Percentiles rank a stretch among this genome's conserved stretches.
Evolutionary conservation across 768 basidiomycete species (phyloP).

Genomic region (Cystobasidium onofrii): DNA sequence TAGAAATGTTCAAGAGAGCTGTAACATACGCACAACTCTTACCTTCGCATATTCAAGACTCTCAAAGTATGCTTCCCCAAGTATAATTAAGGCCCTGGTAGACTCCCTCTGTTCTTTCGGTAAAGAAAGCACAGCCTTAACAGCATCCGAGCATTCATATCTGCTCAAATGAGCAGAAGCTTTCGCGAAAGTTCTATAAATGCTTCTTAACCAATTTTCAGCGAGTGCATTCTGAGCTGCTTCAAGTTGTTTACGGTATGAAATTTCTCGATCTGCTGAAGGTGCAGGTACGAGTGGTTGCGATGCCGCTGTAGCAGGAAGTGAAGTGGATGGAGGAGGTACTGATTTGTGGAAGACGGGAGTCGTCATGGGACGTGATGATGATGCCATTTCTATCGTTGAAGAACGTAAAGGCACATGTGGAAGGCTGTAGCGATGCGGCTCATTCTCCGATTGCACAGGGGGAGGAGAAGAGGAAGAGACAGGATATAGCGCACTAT

Average conservation of each 20-base stretch:
- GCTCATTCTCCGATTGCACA: not conserved
- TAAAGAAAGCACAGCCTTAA: conserved; percentile 67
- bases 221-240: conserved; percentile 47
- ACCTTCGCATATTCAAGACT: conserved; percentile 79
- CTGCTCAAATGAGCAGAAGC: conserved; percentile 65
- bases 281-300: not conserved
- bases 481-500: not conserved
- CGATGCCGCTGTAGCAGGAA: not conserved
- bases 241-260: conserved; percentile 48
- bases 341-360: not conserved
- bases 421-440: not conserved
- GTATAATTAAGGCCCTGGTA: conserved; percentile 68
- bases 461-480: not conserved
- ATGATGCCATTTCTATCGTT: not conserved
- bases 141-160: conserved; percentile 67
- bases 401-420: not conserved
- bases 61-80: conserved; percentile 83
- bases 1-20: too few species aligned
- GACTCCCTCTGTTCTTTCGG: conserved; percentile 66
- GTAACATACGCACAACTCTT: conserved; percentile 47
- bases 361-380: not conserved
- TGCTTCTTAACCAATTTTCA: conserved; percentile 71
- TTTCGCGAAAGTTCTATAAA: conserved; percentile 70
- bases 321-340: not conserved
- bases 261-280: conserved; percentile 30